Conservation (phyloP, 176 grass and related monocot genomes). For the Cocos nucifera region DNA sequence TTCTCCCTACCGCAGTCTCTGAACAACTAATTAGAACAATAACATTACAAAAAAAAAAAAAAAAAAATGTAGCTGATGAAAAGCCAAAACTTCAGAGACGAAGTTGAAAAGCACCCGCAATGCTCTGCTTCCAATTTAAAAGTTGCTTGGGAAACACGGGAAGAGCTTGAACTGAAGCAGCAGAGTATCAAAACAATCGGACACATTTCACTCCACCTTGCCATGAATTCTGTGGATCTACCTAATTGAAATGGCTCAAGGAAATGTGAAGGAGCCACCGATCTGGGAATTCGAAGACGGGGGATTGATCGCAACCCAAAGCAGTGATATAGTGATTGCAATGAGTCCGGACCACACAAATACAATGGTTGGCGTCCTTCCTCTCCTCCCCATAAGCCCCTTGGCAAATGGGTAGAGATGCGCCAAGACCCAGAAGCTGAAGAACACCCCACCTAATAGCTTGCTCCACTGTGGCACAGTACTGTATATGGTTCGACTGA, state of each 20-base stretch:
- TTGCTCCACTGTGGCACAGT: conserved; percentile 87
- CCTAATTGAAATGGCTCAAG: conserved; percentile 29
- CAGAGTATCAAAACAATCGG: no score
- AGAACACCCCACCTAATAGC: conserved; percentile 82
- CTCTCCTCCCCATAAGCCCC: conserved; percentile 80
- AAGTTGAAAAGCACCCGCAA: no score
- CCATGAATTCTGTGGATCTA: no score
- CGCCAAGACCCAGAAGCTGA: conserved; percentile 96
- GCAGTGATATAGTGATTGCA: conserved; percentile 84
- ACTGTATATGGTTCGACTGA: conserved; percentile 93
- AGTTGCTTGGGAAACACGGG: no score
- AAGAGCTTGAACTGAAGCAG: no score
- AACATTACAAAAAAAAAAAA: no score
- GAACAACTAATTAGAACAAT: no score
- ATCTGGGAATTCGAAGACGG: conserved; percentile 59
- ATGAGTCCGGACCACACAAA: conserved; percentile 91
- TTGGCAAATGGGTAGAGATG: conserved; percentile 96
- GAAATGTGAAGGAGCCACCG: conserved; percentile 86
- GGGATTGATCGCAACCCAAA: conserved; percentile 88
- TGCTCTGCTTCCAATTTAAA: no score
- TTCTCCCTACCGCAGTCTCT: no score
- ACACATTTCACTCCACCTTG: no score
- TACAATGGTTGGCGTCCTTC: conserved; percentile 77
- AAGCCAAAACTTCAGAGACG: no score
- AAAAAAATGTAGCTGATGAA: no score